A percentile compares a stretch with the other conserved stretches of the same genome.
Evolutionary conservation across 1,139 yeast species (phyloP).

Genomic region (Suhomyces maxii): DNA sequence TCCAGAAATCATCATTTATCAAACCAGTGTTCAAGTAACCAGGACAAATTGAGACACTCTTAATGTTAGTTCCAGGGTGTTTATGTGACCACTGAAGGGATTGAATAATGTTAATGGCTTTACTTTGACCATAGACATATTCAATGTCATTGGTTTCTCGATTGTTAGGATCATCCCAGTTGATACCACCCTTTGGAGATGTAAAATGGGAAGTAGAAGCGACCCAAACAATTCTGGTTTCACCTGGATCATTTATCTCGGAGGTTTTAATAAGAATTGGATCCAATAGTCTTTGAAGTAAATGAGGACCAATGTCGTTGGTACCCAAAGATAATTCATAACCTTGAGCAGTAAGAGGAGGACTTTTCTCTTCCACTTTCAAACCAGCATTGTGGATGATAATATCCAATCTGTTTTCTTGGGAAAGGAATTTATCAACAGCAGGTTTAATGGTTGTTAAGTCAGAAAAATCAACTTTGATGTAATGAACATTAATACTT

Average conservation of each 20-base stretch:
- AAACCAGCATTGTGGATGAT: constrained; percentile 54
- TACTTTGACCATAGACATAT: constrained; percentile 47
- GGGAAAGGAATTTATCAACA: constrained; percentile 28
- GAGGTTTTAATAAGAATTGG: constrained; percentile 40
- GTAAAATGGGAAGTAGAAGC: constrained; percentile 40
- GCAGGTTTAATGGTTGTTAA: constrained; percentile 44
- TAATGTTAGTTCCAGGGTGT: constrained; percentile 29
- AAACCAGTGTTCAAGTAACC: constrained; percentile 47
- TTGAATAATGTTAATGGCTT: constrained; percentile 45
- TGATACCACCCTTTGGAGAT: constrained; percentile 41
- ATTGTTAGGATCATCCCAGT: constrained; percentile 37
- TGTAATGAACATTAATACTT: constrained; percentile 11
- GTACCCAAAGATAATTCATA: constrained; percentile 49
- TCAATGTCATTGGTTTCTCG: constrained; percentile 10
- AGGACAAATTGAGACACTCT: constrained; percentile 47
- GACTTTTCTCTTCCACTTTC: constrained; percentile 40
- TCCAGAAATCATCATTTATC: constrained; percentile 24
- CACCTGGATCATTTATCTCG: constrained; percentile 6
- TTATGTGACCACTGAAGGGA: constrained; percentile 42
- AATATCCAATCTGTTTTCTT: constrained; percentile 33
- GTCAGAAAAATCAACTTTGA: constrained; percentile 44
- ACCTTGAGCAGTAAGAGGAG: constrained; percentile 28
- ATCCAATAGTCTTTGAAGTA: constrained; percentile 46
- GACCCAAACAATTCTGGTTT: constrained; percentile 47
- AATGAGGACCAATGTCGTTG: constrained; percentile 50